Percentiles rank a stretch among this genome's conserved stretches.
Conservation (phyloP, 2,329 filamentous ascomycete genomes). For the Ophiostoma ips region DNA sequence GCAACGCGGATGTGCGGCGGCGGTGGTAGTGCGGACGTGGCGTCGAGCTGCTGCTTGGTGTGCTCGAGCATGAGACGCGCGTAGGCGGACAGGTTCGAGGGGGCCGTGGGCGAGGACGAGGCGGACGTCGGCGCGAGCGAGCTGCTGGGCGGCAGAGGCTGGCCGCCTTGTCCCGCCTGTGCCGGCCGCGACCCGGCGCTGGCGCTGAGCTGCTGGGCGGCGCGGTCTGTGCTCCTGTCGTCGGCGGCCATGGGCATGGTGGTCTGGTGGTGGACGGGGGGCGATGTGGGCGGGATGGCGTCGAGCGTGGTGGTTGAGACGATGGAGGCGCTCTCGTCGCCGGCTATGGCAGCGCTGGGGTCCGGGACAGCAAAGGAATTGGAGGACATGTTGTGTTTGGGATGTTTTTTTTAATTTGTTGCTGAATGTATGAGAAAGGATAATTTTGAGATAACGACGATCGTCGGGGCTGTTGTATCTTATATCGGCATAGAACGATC, state of each 20-base stretch:
- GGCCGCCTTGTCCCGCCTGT: background rate
- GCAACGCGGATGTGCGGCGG: slow-evolving; percentile 9
- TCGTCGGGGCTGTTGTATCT: no score
- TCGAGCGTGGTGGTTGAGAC: background rate
- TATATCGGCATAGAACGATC: no score
- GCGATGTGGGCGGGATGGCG: background rate
- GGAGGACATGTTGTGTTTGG: background rate
- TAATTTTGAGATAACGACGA: background rate
- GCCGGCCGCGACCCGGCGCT: background rate
- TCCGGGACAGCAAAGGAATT: background rate
- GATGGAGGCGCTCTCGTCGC: background rate
- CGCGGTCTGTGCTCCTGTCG: background rate
- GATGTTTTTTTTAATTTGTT: no score
- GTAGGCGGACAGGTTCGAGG: slow-evolving; percentile 28
- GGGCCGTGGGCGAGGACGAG: slow-evolving; percentile 13
- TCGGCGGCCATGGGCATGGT: no score
- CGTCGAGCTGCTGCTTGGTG: slow-evolving; percentile 52
- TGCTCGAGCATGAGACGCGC: slow-evolving; percentile 49
- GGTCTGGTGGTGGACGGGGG: background rate
- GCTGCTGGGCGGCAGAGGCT: background rate
- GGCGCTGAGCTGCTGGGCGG: background rate
- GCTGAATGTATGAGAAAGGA: background rate
- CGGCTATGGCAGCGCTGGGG: background rate
- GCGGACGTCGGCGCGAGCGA: background rate
- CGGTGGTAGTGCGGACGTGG: slow-evolving; percentile 31